Base-by-base conservation (phyloP, 768 basidiomycete genomes). In the Chalciporus sphaerocephalus region DNA sequence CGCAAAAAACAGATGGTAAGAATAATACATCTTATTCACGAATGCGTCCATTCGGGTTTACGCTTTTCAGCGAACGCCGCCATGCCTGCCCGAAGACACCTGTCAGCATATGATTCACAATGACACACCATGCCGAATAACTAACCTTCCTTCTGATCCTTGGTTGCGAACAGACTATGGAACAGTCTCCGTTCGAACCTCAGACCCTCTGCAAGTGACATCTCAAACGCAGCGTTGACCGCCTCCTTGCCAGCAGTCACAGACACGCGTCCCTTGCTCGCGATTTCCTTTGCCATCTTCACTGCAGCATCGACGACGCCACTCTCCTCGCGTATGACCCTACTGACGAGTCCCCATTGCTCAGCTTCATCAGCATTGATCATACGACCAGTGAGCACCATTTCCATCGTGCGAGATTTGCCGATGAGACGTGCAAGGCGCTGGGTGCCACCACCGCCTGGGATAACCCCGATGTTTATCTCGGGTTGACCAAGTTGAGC, bases 401-500 rank as follows among this genome's bases (percentile, higher is more conserved):
- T 70, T 62, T 98, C 95, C 95, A 97, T 98, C 13, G 93, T 78
- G 51, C 89, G 81, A 8, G 91, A 90, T 69, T 96, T 97, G 35
- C 95, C 95, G 52, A 97, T 78, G 9, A 85, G 75, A 51, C 74
- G 81, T 12, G 88, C 80, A 43, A 98, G 81, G 34, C 94, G 86
- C 60, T 98, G 94, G 2, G 92, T 91, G 5, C 94, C 94, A 23
- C 94, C 95, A 8, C 87, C 92, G 3, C 94, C 94, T 13, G 94
- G 93, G 60, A 97, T 96, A 50, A 91, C 84, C 42, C 93, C 95
- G 23, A 97, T 76, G 60, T 89, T 93, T 66, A 99, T 92, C 65
- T 98, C 95, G 15, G 95, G 95, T 62, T 96, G 95, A 15, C 92
- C 92, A 55, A 99, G 96, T 56, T 83, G 82, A 15, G 95, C 95